Base-by-base conservation (phyloP, 108 stramenopile species). In the Chaetoceros muelleri region DNA sequence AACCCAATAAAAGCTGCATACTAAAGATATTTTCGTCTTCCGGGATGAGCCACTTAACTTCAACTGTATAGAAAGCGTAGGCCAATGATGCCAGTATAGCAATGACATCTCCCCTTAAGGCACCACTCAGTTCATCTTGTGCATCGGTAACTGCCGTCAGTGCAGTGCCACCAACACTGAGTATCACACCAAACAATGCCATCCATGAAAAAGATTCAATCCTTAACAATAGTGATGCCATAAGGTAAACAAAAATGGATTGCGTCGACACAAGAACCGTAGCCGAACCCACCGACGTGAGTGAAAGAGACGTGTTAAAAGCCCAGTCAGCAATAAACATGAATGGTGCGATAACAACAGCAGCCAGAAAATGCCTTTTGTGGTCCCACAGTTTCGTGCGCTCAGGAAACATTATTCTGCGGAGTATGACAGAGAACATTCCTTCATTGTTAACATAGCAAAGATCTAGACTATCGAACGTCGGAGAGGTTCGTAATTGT, bases 1-100 rank as follows among this genome's bases (percentile, higher is more conserved):
- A 69, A 16, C 68, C 68, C 62, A 69, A 29, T 20, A 69, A 50
- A 17, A 69, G 57, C 26, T 49, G 54, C 62, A 69, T 52, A 27
- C 56, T 63, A 30, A 64, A 69, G 24, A 69, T 34, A 0, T 62
- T 55, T 46, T 69, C 68, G 44, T 69, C 57, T 30, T 69, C 31
- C 19, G 68, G 68, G 52, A 62, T 64, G 22, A 58, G 51, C 3
- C 63, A 27, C 25, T 62, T 30, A 16, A 63, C 68, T 64, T 69
- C 62, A 30, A 69, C 46, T 16, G 68, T 60, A 24, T 69, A 69
- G 48, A 44, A 24, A 24, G 58, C 69, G 26, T 70, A 70, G 27
- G 23, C 28, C 21, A 64, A 3, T 3, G 62, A 63, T 2, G 69
- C 62, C n/a, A 64, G 18, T 7, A 70, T 17, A 17, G 69, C 63